Conservation (phyloP, 1,284 basidiomycete species). For the Schizophyllum commune region DNA sequence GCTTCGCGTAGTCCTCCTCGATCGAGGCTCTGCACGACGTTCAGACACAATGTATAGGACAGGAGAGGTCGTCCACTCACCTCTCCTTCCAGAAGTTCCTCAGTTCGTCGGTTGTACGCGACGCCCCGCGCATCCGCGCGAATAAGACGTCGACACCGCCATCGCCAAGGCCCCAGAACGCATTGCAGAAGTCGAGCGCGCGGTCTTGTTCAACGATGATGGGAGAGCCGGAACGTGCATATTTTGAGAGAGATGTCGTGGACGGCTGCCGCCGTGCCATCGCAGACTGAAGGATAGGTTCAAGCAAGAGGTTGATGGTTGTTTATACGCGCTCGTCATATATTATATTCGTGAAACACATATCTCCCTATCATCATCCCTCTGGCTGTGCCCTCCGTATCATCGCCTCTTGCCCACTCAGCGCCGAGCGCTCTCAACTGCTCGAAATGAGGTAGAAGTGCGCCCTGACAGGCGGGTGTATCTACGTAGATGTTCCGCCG, state of each 20-base stretch:
- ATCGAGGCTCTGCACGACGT: constrained; percentile 55
- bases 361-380: neutral
- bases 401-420: neutral
- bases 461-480: no score
- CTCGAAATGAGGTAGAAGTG: no score
- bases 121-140: constrained; percentile 78
- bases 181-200: constrained; percentile 85
- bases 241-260: constrained; percentile 65
- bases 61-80: constrained; percentile 3
- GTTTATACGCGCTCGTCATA: neutral
- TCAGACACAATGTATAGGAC: neutral
- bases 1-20: constrained; percentile 94
- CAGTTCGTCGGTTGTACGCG: constrained; percentile 86
- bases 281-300: neutral
- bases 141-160: constrained; percentile 88
- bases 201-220: constrained; percentile 1
- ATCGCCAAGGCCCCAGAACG: constrained; percentile 89
- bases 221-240: constrained; percentile 45
- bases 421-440: no score
- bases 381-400: neutral
- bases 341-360: neutral
- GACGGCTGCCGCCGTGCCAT: constrained; percentile 60
- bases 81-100: constrained; percentile 27
- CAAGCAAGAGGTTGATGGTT: neutral
- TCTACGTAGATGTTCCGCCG: no score